Base-by-base conservation (phyloP, 1,284 basidiomycete genomes). In the Papiliotrema fonsecae region DNA sequence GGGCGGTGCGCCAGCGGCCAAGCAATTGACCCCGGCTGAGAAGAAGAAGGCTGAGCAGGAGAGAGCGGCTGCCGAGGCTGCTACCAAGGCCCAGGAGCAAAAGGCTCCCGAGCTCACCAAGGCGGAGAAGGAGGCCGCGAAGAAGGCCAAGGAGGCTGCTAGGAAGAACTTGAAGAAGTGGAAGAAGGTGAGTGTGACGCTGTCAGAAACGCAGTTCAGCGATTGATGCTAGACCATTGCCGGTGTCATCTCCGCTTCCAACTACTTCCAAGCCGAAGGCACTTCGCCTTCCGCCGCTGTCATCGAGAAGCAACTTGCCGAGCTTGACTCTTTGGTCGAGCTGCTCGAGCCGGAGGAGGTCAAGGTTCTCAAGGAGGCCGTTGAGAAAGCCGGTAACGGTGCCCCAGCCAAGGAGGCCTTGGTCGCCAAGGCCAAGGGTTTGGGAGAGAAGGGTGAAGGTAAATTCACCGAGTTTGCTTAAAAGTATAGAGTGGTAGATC, bases 81-180 rank as follows among this genome's bases (percentile, higher is more conserved):
- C 86, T 19, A 87, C 88, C 76, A 90, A 88, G 73, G 90, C 88
- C 67, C 82, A 84, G 7, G 89, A 71, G 30, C 74, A 75, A 50
- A 70, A 70, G 57, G 63, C 64, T 65, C 67, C 50, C 26, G 60
- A 69, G 51, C 58, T 61, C 14, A 62, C 61, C 56, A 66, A 74
- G 65, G 87, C 87, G 3, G 88, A 86, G 67, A 71, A 75, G 42
- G 79, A 77, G 50, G 93, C 91, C 42, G 90, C 91, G 21, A 98
- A 98, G 79, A 97, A 97, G 79, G 89, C 88, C n/a, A 79, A 82
- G 60, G 81, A 85, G 60, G 82, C 82, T 21, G 78, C 77, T 32
- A 74, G 73, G 64, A 77, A 77, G 71, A 77, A 77, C 65, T 61
- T 77, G 58, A 78, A 77, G 65, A 77, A 77, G 68, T 76, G 75